A percentile compares a stretch with the other conserved stretches of the same genome.
Conservation (phyloP, 140 eudicot genomes). For the Oenanthe javanica region DNA sequence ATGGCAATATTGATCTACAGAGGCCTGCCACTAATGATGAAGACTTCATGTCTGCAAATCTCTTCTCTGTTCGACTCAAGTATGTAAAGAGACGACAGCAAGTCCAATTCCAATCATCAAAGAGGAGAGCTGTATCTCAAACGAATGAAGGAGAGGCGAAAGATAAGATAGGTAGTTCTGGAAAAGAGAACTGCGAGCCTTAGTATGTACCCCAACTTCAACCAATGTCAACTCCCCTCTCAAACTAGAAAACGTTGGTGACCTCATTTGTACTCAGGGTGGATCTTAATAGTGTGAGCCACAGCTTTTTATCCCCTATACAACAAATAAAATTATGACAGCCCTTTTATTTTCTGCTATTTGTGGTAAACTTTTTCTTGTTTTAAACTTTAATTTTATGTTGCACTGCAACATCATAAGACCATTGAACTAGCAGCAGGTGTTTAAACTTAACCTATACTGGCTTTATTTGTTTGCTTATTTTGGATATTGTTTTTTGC, state of each 20-base stretch:
- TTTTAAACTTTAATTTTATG: not conserved
- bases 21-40: constrained; percentile 1
- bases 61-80: constrained; percentile 52
- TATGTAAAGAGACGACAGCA: constrained; percentile 33
- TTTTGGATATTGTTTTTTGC: not conserved
- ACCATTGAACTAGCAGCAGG: not conserved
- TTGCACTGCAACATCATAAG: not conserved
- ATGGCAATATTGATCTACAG: constrained; percentile 63
- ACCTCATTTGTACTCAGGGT: not conserved
- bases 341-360: not conserved
- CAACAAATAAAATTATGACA: not conserved
- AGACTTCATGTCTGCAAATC: constrained; percentile 36
- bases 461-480: not conserved
- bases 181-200: not conserved
- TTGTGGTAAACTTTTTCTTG: not conserved
- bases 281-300: not conserved
- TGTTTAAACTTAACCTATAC: not conserved
- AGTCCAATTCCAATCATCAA: constrained; percentile 42
- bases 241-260: not conserved
- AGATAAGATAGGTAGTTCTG: not conserved
- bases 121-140: constrained; percentile 48
- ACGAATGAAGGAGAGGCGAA: not conserved
- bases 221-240: not conserved
- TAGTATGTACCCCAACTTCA: not conserved
- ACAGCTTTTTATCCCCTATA: not conserved